Base-by-base conservation (phyloP, 805 yeast genomes). In the Saccharomycopsis sp. region DNA sequence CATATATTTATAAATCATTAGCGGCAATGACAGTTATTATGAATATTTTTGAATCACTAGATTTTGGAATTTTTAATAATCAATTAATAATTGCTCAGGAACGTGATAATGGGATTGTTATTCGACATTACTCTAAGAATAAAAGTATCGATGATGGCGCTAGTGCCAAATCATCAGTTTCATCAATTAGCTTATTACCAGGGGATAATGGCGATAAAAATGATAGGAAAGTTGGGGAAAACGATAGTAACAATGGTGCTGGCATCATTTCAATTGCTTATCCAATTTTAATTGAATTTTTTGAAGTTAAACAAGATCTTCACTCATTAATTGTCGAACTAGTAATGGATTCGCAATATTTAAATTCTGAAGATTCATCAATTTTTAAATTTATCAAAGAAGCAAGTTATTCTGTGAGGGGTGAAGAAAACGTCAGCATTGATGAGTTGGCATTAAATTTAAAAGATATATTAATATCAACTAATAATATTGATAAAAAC, bases 341-440 rank as follows among this genome's bases (percentile, higher is more conserved):
- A 4, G 67, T 85, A 8, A 72, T 85, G 71, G 76, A 79, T 38
- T 71, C 84, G 0, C 95, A 85, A 57, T 68, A 77, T 9, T 62
- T 85, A 8, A 81, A 93, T 0, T 61, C 84, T 8, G 75, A 72
- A 23, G 94, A 85, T 56, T 87, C 93, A 1, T 87, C 82, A 47
- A 81, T 79, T 1, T 85, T 85, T 60, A 68, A 70, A 41, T 75
- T 82, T 0, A 67, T 82, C 63, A 71, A 70, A 46, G 85, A 80
- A 31, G 69, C 69, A 31, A 31, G 17, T 20, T 14, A 14, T 31
- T 14, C 19, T 8, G 7, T 20, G 14, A 14, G 17, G 7, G 35
- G 19, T 6, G 35, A 17, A 17, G 5, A 17, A 20, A 50, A 65
- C 70, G 16, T 31, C 23, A 37, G 43, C 4, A 16, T 40, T 1